phyloP scores from a whole-genome alignment of 768 basidiomycete genomes.

The Cantharellus anzutake region DNA sequence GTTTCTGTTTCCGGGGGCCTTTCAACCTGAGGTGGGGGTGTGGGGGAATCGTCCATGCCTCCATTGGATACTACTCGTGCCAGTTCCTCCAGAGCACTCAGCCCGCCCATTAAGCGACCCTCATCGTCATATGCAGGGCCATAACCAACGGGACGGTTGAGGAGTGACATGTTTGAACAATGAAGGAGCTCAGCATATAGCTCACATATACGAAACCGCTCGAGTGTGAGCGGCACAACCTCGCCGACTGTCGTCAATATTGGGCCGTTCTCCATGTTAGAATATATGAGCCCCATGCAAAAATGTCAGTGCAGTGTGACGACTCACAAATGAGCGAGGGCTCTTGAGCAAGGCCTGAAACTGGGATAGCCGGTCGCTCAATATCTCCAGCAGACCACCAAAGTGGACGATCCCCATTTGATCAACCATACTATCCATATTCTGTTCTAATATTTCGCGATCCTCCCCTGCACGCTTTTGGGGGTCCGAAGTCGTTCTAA shows the following conservation, averaged over 20 bases:
- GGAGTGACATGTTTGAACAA: conserved; percentile 92
- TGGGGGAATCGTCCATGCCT: conserved; percentile 12
- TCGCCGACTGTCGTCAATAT: conserved; percentile 55
- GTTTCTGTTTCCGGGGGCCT: not conserved
- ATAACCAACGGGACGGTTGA: conserved; percentile 61
- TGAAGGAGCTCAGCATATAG: conserved; percentile 92
- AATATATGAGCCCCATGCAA: not conserved
- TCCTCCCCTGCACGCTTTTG: conserved; percentile 24
- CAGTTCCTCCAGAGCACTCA: conserved; percentile 67
- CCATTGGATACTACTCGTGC: conserved; percentile 52
- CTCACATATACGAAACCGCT: conserved; percentile 91
- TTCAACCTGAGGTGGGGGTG: conserved; percentile 30
- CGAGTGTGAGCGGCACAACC: conserved; percentile 71
- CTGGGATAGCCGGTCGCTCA: conserved; percentile 46
- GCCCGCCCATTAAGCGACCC: conserved; percentile 75
- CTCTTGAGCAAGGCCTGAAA: conserved; percentile 49
- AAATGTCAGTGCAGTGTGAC: not conserved
- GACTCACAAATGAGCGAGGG: conserved; percentile 61
- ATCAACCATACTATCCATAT: conserved; percentile 66
- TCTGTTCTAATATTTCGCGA: conserved; percentile 44
- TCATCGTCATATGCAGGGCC: conserved; percentile 59
- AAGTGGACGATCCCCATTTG: conserved; percentile 84
- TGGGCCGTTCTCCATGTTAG: conserved; percentile 33
- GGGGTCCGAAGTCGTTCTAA: conserved; percentile 22
- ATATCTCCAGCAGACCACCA: conserved; percentile 54